Evolutionary conservation across 768 basidiomycete species (phyloP).

Genomic region (Agaricus subrufescens): DNA sequence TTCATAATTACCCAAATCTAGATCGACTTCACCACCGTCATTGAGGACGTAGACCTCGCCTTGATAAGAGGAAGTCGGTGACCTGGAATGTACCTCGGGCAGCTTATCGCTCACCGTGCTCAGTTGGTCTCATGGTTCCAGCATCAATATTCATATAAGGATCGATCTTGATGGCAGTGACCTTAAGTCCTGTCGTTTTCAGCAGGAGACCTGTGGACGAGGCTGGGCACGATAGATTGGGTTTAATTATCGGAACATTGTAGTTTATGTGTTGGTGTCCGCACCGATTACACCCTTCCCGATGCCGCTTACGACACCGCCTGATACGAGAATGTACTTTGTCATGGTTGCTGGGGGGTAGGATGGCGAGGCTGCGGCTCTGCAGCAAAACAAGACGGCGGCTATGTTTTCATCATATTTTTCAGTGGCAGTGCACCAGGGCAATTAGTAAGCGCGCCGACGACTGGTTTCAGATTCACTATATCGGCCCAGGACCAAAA

Average conservation of each 20-base stretch:
- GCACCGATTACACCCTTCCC: slow-evolving; percentile 99
- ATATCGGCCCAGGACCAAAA: no score
- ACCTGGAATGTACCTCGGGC: neutral
- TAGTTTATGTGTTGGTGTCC: slow-evolving; percentile 20
- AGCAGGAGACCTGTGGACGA: slow-evolving; percentile 94
- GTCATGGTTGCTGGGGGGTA: slow-evolving; percentile 53
- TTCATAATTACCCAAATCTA: slow-evolving; percentile 98
- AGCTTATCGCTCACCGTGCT: slow-evolving; percentile 70
- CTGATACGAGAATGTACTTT: slow-evolving; percentile 95
- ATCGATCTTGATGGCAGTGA: slow-evolving; percentile 99
- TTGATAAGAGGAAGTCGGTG: slow-evolving; percentile 21
- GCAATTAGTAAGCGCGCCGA: no score
- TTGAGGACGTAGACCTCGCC: slow-evolving; percentile 98
- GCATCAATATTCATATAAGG: slow-evolving; percentile 99
- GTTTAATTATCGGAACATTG: neutral
- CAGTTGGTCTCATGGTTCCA: slow-evolving; percentile 97
- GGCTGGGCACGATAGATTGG: slow-evolving; percentile 42
- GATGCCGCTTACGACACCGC: slow-evolving; percentile 97
- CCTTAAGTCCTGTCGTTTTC: slow-evolving; percentile 93
- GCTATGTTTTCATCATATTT: no score
- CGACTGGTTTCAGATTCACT: no score
- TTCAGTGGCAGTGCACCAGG: no score
- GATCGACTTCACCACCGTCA: slow-evolving; percentile 96
- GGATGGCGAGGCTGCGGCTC: neutral
- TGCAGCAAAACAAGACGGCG: neutral